Conservation (phyloP, 192 early-diverging fungal genomes). For the Gonapodya sp. region DNA sequence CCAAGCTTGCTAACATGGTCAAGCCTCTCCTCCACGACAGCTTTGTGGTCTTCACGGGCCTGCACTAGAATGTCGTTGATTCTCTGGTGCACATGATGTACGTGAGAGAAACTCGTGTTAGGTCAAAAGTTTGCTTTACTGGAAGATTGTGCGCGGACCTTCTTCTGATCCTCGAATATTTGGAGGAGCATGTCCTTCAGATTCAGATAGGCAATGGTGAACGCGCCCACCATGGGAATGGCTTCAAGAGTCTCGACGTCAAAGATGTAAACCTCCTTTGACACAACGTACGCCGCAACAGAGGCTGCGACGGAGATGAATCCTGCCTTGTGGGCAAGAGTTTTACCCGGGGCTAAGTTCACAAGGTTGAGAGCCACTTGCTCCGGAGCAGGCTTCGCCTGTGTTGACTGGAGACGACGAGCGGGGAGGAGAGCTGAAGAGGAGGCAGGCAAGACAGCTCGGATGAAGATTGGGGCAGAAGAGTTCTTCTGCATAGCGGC, state of each 20-base stretch:
- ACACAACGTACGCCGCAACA: conserved; percentile 76
- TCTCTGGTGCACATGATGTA: conserved; percentile 40
- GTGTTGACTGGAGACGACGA: conserved; percentile 18
- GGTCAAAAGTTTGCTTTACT: conserved; percentile 7
- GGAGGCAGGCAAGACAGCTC: neutral
- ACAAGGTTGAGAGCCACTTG: conserved; percentile 84
- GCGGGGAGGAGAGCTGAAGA: neutral
- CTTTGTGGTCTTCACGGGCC: conserved; percentile 86
- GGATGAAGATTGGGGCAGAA: neutral
- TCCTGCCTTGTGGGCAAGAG: conserved; percentile 76
- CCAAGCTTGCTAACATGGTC: conserved; percentile 84
- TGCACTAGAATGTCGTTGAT: conserved; percentile 72
- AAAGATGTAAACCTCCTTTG: conserved; percentile 96
- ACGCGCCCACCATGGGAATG: conserved; percentile 68
- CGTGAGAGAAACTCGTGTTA: conserved; percentile 4
- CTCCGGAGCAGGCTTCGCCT: conserved; percentile 52
- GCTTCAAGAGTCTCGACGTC: conserved; percentile 88
- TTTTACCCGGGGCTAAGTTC: conserved; percentile 85
- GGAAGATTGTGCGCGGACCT: too few relatives aligned
- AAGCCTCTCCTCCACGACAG: conserved; percentile 79
- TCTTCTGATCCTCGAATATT: conserved; percentile 48
- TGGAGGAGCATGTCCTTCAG: conserved; percentile 74
- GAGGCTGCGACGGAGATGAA: conserved; percentile 75
- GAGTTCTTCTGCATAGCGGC: neutral
- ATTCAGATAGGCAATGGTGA: conserved; percentile 64